Conservation (phyloP, 2,329 filamentous ascomycete species). For the Dothistroma pini region DNA sequence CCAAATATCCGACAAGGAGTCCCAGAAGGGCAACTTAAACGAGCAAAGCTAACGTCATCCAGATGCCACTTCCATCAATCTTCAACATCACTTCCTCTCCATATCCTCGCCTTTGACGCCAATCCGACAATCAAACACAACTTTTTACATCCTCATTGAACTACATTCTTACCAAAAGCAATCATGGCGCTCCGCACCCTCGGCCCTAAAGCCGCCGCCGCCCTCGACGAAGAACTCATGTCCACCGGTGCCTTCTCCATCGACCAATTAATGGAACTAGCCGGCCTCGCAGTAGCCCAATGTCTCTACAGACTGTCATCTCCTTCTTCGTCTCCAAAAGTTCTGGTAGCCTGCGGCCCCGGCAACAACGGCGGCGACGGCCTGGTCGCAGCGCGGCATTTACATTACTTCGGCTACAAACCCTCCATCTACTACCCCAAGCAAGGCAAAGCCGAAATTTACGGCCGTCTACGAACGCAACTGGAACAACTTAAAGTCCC, state of each 20-base stretch:
- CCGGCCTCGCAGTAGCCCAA: slow-evolving; percentile 88
- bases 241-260: slow-evolving; percentile 81
- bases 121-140: not conserved
- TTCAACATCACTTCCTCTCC: not conserved
- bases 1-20: not conserved
- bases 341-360: slow-evolving; percentile 90
- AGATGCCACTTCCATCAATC: not conserved
- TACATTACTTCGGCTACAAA: slow-evolving; percentile 86
- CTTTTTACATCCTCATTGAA: not conserved
- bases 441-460: slow-evolving; percentile 82
- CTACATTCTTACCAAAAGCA: not conserved
- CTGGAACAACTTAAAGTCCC: slow-evolving; percentile 77
- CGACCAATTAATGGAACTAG: slow-evolving; percentile 96
- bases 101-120: not conserved
- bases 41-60: slow-evolving; percentile 9
- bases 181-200: slow-evolving; percentile 54
- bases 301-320: slow-evolving; percentile 86
- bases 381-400: slow-evolving; percentile 86
- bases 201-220: slow-evolving; percentile 79
- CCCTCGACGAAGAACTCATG: slow-evolving; percentile 93
- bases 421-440: slow-evolving; percentile 93
- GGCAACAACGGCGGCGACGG: slow-evolving; percentile 81
- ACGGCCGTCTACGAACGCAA: slow-evolving; percentile 81
- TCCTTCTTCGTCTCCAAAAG: slow-evolving; percentile 61
- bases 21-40: not conserved